These are phyloP conservation scores for Camellia sinensis DNA, from an alignment of 148 eudicot species.

Conservation along the genomic window DNA sequence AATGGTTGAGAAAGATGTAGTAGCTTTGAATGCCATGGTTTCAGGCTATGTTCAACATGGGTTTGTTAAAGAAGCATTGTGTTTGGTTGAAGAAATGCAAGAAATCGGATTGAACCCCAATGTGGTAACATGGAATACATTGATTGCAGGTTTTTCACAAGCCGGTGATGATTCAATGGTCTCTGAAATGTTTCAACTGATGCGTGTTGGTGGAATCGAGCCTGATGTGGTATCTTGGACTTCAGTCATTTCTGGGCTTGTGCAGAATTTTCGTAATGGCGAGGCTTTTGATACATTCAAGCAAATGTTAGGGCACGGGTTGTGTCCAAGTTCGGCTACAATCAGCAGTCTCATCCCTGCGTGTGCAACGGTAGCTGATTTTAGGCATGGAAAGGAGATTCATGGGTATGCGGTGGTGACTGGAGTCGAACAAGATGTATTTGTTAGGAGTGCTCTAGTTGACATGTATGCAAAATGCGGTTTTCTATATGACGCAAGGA, in stretches of 20 bases:
- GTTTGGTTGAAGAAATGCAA: constrained; percentile 48
- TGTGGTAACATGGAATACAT: constrained; percentile 75
- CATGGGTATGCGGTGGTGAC: constrained; percentile 54
- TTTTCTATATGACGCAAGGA: constrained; percentile 46
- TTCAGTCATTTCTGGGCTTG: constrained; percentile 66
- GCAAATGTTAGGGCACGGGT: constrained; percentile 52
- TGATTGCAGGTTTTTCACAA: constrained; percentile 69
- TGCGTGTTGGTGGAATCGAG: constrained; percentile 52
- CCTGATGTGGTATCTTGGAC: constrained; percentile 95
- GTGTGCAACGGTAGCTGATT: constrained; percentile 57
- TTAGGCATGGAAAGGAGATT: constrained; percentile 67
- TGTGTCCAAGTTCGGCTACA: constrained; percentile 56
- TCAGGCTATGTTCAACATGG: constrained; percentile 72
- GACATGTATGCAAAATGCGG: constrained; percentile 94
- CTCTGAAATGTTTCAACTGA: constrained; percentile 44
- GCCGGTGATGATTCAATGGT: constrained; percentile 65
- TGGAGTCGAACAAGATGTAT: constrained; percentile 55
- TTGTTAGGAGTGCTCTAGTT: constrained; percentile 67
- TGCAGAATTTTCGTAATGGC: constrained; percentile 48
- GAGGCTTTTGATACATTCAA: constrained; percentile 59
- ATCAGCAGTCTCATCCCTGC: constrained; percentile 73
- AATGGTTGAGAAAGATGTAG: constrained; percentile 62
- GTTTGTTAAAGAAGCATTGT: constrained; percentile 50
- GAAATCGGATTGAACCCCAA: constrained; percentile 47
- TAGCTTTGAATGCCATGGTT: constrained; percentile 61